phyloP scores from a whole-genome alignment of 495 filamentous ascomycete species.

The Delitschia confertaspora region DNA sequence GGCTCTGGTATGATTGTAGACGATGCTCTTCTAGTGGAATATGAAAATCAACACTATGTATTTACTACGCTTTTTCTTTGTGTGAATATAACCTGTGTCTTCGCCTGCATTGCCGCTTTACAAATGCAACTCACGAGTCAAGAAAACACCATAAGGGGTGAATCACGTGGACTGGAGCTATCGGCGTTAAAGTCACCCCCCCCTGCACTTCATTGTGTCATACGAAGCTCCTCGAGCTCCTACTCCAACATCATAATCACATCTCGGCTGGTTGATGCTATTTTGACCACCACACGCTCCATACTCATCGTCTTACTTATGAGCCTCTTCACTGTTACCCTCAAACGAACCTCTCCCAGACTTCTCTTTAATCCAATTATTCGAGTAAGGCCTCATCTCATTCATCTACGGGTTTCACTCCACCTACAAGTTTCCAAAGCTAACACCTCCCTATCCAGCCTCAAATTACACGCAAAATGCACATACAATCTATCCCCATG shows the following conservation, averaged over 20 bases:
- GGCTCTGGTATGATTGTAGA: too few relatives aligned
- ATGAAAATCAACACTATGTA: too few relatives aligned
- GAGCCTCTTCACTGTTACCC: conserved; percentile 18
- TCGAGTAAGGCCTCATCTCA: conserved; percentile 3
- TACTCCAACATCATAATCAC: background rate
- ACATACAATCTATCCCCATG: conserved; percentile 97
- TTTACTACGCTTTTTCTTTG: too few relatives aligned
- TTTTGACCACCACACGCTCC: background rate
- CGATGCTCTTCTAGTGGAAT: too few relatives aligned
- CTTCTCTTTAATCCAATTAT: conserved; percentile 8
- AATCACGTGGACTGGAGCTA: too few relatives aligned
- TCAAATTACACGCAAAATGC: conserved; percentile 52
- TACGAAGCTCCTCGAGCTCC: background rate
- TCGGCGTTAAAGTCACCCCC: too few relatives aligned
- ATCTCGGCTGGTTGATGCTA: background rate
- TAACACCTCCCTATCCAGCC: conserved; percentile 16
- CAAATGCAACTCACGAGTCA: too few relatives aligned
- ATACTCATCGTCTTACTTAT: conserved; percentile 18
- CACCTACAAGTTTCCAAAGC: background rate
- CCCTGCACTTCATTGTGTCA: too few relatives aligned
- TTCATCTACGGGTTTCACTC: background rate
- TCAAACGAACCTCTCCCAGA: conserved; percentile 10
- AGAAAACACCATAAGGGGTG: too few relatives aligned
- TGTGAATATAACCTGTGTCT: too few relatives aligned
- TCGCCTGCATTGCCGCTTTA: too few relatives aligned